Percentiles rank a stretch among this genome's conserved stretches.
These are phyloP conservation scores for Symbiodinium pilosum DNA, from an alignment of 73 alveolate species.

Conservation along the genomic window DNA sequence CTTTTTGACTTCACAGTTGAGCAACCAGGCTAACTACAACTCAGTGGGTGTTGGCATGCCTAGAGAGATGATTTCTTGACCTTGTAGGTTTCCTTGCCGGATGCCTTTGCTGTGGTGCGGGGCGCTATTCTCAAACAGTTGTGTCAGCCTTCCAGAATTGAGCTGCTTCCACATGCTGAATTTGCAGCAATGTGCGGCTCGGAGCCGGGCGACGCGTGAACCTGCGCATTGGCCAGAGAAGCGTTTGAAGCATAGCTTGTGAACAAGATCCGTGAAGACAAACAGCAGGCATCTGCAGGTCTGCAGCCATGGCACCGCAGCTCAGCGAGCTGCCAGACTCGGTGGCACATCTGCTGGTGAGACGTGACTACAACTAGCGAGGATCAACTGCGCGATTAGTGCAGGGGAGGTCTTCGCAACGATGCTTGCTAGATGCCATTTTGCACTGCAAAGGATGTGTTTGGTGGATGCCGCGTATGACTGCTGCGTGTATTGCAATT, in stretches of 20 bases:
- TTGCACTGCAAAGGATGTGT: constrained; percentile 28
- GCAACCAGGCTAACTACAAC: too few relatives aligned
- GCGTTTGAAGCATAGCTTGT: background rate
- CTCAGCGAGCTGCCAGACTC: constrained; percentile 62
- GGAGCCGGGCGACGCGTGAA: too few relatives aligned
- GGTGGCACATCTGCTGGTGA: constrained; percentile 48
- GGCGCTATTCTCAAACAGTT: background rate
- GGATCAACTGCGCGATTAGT: background rate
- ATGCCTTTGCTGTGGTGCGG: constrained; percentile 15
- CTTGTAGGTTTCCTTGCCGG: background rate
- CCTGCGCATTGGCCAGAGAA: too few relatives aligned
- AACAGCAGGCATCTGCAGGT: background rate
- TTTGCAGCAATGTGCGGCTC: too few relatives aligned
- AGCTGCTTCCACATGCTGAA: too few relatives aligned
- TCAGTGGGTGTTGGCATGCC: too few relatives aligned
- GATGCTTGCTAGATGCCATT: background rate
- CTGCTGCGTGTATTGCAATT: background rate
- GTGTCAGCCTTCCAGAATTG: too few relatives aligned
- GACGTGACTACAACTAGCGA: background rate
- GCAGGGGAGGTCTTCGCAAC: background rate
- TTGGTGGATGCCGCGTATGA: constrained; percentile 87
- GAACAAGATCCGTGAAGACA: background rate
- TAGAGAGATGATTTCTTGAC: background rate
- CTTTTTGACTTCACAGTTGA: background rate
- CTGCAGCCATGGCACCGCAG: constrained; percentile 42